A percentile compares a stretch with the other conserved stretches of the same genome.
phyloP scores from a whole-genome alignment of 1,284 basidiomycete species.

The Fomitopsis betulina region DNA sequence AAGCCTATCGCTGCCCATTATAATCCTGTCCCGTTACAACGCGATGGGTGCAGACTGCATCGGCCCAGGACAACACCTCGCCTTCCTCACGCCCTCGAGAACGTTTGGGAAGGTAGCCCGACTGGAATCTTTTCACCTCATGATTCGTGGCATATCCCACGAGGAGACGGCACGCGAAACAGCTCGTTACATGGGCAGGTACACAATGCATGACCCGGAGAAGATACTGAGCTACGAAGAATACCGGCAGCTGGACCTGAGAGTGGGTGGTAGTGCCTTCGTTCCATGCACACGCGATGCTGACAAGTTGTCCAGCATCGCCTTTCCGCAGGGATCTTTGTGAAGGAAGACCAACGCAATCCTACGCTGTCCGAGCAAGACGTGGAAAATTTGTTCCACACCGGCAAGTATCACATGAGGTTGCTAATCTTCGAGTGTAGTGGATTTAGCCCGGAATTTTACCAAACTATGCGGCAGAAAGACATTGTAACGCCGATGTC shows the following conservation, averaged over 20 bases:
- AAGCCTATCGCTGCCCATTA: background rate
- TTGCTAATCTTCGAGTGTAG: background rate
- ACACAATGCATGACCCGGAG: background rate
- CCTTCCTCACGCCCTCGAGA: background rate
- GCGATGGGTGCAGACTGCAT: background rate
- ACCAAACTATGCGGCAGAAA: background rate
- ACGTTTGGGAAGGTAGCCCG: background rate
- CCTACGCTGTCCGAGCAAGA: background rate
- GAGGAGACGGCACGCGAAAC: background rate
- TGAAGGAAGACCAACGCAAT: background rate
- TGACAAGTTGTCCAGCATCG: background rate
- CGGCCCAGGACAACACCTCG: background rate
- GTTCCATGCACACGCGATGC: too few species aligned
- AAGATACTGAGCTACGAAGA: background rate
- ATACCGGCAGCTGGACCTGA: background rate
- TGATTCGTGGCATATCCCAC: background rate
- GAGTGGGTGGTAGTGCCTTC: background rate
- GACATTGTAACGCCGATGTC: background rate
- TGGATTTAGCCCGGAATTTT: background rate
- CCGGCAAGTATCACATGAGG: background rate
- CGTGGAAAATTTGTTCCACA: background rate
- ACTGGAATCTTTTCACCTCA: background rate
- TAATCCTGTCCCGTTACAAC: background rate
- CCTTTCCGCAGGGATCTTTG: background rate
- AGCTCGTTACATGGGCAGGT: conserved; percentile 1